phyloP scores from a whole-genome alignment of 345 rosid genomes.

The Salix koriyanagi region DNA sequence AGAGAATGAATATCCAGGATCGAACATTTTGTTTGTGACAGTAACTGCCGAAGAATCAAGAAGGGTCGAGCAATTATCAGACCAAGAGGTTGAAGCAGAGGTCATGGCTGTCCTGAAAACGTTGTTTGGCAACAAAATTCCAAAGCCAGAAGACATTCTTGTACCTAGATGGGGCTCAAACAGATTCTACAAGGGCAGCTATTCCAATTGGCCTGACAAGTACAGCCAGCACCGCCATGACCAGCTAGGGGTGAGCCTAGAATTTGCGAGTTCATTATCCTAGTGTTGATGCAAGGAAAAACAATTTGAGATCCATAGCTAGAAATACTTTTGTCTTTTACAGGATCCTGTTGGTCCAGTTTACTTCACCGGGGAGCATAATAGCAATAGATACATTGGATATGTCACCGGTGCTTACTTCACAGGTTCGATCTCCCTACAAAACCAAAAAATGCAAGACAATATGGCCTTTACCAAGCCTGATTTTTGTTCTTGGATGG shows the following conservation, averaged over 20 bases:
- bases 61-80: slow-evolving; percentile 22
- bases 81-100: slow-evolving; percentile 16
- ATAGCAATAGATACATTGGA: slow-evolving; percentile 16
- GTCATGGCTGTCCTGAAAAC: slow-evolving; percentile 17
- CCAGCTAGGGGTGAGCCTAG: slow-evolving; percentile 11
- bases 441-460: not conserved
- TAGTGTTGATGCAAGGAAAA: not conserved
- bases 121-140: slow-evolving; percentile 23
- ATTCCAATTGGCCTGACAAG: slow-evolving; percentile 21
- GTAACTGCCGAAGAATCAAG: slow-evolving; percentile 26
- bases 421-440: slow-evolving; percentile 12
- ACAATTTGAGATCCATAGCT: no score
- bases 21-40: slow-evolving; percentile 19
- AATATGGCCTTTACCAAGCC: not conserved
- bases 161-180: slow-evolving; percentile 31
- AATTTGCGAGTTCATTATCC: not conserved
- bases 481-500: not conserved
- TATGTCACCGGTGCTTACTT: slow-evolving; percentile 29
- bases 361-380: slow-evolving; percentile 40
- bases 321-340: not conserved
- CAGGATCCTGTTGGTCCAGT: slow-evolving; percentile 31
- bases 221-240: slow-evolving; percentile 12
- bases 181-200: slow-evolving; percentile 24
- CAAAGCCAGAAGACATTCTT: slow-evolving; percentile 16
- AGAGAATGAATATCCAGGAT: slow-evolving; percentile 29